phyloP scores from a whole-genome alignment of 352 stramenopile species.

The Pythium volutum region DNA sequence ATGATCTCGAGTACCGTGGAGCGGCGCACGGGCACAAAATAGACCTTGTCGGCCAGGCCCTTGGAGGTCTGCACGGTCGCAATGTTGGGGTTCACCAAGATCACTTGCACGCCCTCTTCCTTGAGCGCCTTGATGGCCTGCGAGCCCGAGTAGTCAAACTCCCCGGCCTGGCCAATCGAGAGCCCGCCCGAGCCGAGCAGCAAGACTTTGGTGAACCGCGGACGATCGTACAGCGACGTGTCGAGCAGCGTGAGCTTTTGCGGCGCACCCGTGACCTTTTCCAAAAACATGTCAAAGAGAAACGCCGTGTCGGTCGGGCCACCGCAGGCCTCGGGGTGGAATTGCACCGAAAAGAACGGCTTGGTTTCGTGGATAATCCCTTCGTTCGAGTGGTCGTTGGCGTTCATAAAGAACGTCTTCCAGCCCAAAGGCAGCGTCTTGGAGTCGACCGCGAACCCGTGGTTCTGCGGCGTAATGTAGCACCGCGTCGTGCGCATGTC shows the following conservation, averaged over 20 bases:
- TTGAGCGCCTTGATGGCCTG: conserved; percentile 96
- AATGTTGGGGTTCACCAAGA: conserved; percentile 97
- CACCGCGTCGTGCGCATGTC: conserved; percentile 93
- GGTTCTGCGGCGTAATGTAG: conserved; percentile 96
- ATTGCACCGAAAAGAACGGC: conserved; percentile 94
- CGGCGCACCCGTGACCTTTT: conserved; percentile 36
- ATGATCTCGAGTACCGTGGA: conserved; percentile 91
- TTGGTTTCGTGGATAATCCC: conserved; percentile 94
- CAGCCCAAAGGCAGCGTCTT: conserved; percentile 83
- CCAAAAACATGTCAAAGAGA: conserved; percentile 95
- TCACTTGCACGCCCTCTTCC: conserved; percentile 88
- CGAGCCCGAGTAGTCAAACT: conserved; percentile 95
- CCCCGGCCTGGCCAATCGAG: conserved; percentile 93
- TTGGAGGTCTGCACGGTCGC: conserved; percentile 93
- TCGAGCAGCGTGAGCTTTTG: conserved; percentile 80
- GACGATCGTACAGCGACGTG: conserved; percentile 53
- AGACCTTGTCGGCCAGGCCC: conserved; percentile 86
- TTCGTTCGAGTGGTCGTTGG: conserved; percentile 96
- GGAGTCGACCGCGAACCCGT: conserved; percentile 91
- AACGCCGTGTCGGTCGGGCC: conserved; percentile 95
- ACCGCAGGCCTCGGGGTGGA: conserved; percentile 93
- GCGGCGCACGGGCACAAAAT: conserved; percentile 90
- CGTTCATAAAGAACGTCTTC: conserved; percentile 96
- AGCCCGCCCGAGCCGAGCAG: conserved; percentile 92
- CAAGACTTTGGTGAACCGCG: conserved; percentile 78